Conservation (phyloP, 2,329 filamentous ascomycete genomes). For the Sclerotinia borealis region DNA sequence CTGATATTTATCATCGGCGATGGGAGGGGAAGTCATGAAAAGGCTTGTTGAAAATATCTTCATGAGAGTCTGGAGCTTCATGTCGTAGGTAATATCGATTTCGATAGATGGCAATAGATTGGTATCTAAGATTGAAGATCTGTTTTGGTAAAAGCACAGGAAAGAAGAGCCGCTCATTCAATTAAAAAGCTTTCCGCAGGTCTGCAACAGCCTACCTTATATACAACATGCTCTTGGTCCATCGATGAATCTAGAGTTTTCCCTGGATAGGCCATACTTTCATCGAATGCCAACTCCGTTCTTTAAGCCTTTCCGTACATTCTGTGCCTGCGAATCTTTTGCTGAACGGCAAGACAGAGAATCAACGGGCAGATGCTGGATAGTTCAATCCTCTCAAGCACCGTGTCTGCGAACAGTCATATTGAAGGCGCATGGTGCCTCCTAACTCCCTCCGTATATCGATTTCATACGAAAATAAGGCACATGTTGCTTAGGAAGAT, state of each 20-base stretch:
- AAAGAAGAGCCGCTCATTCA: neutral
- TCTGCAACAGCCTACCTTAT: neutral
- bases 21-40: neutral
- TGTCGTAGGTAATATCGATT: neutral
- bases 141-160: neutral
- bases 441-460: too few species aligned
- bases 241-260: neutral
- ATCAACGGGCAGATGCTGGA: neutral
- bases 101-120: too few species aligned
- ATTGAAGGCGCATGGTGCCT: neutral
- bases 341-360: neutral
- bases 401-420: neutral
- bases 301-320: neutral
- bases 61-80: neutral
- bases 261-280: too few species aligned
- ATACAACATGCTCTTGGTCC: neutral
- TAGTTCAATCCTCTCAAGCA: neutral
- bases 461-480: too few species aligned
- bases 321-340: neutral
- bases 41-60: neutral
- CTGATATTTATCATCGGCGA: neutral
- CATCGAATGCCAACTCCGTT: too few species aligned
- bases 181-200: neutral
- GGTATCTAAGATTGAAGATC: neutral
- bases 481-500: neutral